Evolutionary conservation across 176 grass and related monocot species (phyloP).

Genomic region (Zoysia pacifica): DNA sequence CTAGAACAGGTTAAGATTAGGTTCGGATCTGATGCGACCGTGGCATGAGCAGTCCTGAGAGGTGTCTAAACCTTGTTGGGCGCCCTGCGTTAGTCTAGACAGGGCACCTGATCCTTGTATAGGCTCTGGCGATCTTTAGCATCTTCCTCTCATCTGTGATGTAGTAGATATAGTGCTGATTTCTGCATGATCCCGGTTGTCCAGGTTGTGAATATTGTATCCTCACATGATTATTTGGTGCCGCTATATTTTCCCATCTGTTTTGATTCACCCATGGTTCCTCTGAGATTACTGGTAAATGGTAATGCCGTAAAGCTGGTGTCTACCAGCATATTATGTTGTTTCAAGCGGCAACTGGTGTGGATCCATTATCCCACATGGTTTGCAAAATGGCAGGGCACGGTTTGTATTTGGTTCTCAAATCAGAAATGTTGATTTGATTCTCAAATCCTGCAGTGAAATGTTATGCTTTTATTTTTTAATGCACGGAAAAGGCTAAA

Average conservation of each 20-base stretch:
- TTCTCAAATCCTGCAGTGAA: too few species aligned
- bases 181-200: conserved; percentile 43
- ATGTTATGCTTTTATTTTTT: too few species aligned
- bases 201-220: conserved; percentile 74
- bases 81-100: conserved; percentile 32
- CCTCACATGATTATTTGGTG: background rate
- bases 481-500: too few species aligned
- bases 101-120: conserved; percentile 55
- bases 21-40: conserved; percentile 42
- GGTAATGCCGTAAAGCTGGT: background rate
- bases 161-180: conserved; percentile 33
- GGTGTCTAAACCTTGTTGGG: conserved; percentile 37
- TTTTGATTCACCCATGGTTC: background rate
- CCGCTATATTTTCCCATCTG: background rate
- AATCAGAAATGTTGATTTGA: too few species aligned
- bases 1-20: conserved; percentile 43
- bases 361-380: background rate
- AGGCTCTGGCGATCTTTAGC: conserved; percentile 50
- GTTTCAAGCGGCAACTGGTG: background rate
- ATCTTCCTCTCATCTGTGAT: conserved; percentile 37
- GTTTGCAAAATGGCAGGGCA: background rate
- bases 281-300: background rate
- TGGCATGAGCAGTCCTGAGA: conserved; percentile 28
- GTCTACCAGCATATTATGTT: too few species aligned
- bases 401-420: background rate